Percentiles rank a stretch among this genome's conserved stretches.
Conservation (phyloP, 177 flowering plant species). For the Vitis hybrid region DNA sequence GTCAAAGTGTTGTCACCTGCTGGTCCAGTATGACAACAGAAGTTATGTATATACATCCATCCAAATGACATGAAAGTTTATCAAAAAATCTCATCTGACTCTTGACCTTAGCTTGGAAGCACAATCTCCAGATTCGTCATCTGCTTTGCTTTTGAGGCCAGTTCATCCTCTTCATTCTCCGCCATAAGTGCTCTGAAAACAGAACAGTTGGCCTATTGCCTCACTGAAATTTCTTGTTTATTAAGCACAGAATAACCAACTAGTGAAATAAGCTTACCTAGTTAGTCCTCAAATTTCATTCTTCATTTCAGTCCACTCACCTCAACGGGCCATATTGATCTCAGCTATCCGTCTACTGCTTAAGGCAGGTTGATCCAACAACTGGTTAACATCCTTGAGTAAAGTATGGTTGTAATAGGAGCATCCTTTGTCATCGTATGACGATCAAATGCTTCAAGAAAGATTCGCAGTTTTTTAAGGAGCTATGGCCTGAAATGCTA, state of each 20-base stretch:
- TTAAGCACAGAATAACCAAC: neutral
- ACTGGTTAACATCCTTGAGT: no score
- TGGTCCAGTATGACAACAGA: no score
- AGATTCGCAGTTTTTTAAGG: slow-evolving; percentile 31
- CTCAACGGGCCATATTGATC: neutral
- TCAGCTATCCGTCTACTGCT: neutral
- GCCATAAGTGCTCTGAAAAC: neutral
- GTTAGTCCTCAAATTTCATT: neutral
- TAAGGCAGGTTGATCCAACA: no score
- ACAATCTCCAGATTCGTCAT: neutral
- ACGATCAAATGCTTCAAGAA: neutral
- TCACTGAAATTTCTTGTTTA: neutral
- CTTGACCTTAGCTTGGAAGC: neutral
- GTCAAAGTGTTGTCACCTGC: no score
- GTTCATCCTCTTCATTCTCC: neutral
- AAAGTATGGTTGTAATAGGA: no score
- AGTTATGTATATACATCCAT: no score
- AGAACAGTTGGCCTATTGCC: neutral
- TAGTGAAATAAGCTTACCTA: neutral
- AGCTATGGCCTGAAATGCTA: slow-evolving; percentile 66
- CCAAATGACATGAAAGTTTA: no score
- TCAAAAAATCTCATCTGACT: neutral
- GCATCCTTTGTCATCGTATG: no score
- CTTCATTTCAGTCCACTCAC: neutral
- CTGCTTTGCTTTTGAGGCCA: neutral